phyloP scores from a whole-genome alignment of 345 rosid species.

The Arabidopsis arenosa region DNA sequence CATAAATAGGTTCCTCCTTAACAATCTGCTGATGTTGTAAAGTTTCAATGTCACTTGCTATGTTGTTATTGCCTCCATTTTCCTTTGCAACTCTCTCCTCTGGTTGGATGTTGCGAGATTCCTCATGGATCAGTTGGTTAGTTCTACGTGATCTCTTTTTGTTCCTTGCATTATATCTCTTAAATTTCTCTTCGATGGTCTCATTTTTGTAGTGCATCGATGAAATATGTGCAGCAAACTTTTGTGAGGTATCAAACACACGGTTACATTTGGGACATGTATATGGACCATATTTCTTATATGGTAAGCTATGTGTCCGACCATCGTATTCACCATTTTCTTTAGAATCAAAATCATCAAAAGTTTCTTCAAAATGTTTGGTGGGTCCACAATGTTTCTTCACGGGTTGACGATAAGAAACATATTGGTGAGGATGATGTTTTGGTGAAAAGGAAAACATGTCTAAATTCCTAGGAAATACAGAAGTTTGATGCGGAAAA shows the following conservation, averaged over 20 bases:
- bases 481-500: not conserved
- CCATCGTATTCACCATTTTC: slow-evolving; percentile 36
- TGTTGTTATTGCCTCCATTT: slow-evolving; percentile 8
- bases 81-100: slow-evolving; percentile 25
- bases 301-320: slow-evolving; percentile 42
- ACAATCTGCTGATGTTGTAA: slow-evolving; percentile 4
- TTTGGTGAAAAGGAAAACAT: slow-evolving; percentile 14
- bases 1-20: slow-evolving; percentile 15
- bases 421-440: slow-evolving; percentile 10
- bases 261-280: slow-evolving; percentile 39
- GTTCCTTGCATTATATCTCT: slow-evolving; percentile 25
- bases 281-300: slow-evolving; percentile 39
- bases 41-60: slow-evolving; percentile 7
- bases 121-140: not conserved
- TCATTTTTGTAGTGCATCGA: slow-evolving; percentile 38
- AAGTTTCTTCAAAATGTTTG: not conserved
- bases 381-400: slow-evolving; percentile 23
- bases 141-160: not conserved
- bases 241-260: slow-evolving; percentile 37
- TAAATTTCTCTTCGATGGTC: slow-evolving; percentile 15
- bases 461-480: not conserved
- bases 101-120: not conserved
- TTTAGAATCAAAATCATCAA: not conserved
- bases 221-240: slow-evolving; percentile 39
- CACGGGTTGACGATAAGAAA: not conserved